Conservation (phyloP, 2,329 filamentous ascomycete species). For the Plenodomus tracheiphilus region DNA sequence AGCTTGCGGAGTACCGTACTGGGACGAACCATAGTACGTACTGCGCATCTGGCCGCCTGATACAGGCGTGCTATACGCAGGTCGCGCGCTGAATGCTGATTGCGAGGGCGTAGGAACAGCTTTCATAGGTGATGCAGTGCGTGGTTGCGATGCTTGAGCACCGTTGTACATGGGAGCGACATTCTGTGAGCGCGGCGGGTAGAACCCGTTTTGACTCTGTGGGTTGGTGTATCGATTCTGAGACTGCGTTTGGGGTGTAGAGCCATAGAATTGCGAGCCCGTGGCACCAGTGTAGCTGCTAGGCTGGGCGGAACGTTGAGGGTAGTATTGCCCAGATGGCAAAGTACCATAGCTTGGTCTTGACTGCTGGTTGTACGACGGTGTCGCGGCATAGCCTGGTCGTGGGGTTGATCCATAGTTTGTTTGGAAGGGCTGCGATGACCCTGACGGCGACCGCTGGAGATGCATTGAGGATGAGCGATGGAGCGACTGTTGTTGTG, state of each 20-base stretch:
- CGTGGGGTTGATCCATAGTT: constrained; percentile 11
- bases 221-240: constrained; percentile 39
- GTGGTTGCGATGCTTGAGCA: constrained; percentile 33
- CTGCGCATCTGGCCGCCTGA: constrained; percentile 36
- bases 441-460: constrained; percentile 37
- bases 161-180: constrained; percentile 39
- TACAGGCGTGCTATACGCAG: constrained; percentile 32
- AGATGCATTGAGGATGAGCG: constrained; percentile 44
- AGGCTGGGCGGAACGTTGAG: constrained; percentile 34
- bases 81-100: constrained; percentile 31
- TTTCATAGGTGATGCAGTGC: constrained; percentile 44
- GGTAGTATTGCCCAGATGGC: constrained; percentile 33
- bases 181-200: constrained; percentile 39
- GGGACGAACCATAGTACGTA: constrained; percentile 38
- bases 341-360: constrained; percentile 31
- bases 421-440: constrained; percentile 34
- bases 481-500: constrained; percentile 39
- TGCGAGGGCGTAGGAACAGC: constrained; percentile 23
- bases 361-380: constrained; percentile 38
- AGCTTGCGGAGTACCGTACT: constrained; percentile 38
- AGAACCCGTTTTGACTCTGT: constrained; percentile 36
- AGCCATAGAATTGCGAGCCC: constrained; percentile 39
- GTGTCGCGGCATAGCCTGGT: constrained; percentile 31
- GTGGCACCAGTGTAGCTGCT: constrained; percentile 31
- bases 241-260: constrained; percentile 36